Conservation (phyloP, 2,329 filamentous ascomycete genomes). For the Parasarocladium wereldwijsianum region DNA sequence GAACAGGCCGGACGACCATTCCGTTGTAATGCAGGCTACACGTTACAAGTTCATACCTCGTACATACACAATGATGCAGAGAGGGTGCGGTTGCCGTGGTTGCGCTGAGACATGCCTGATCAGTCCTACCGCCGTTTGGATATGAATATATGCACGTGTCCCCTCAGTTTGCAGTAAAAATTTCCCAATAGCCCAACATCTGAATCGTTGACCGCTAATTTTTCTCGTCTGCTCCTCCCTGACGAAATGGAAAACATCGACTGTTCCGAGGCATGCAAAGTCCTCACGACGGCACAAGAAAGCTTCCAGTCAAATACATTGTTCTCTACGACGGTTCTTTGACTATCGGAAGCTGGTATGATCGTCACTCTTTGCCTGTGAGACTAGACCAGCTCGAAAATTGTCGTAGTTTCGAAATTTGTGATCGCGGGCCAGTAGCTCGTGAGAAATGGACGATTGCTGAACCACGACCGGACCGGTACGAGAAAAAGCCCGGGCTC, state of each 20-base stretch:
- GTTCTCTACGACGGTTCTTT: background rate
- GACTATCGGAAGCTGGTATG: background rate
- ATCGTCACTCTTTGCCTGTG: background rate
- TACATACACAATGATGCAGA: too few species aligned
- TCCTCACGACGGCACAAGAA: background rate
- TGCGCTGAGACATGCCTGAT: too few species aligned
- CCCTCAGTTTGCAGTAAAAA: too few species aligned
- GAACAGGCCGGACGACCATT: too few species aligned
- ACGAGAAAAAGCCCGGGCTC: slow-evolving; percentile 1
- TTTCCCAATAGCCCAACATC: too few species aligned
- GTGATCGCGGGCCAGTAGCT: background rate
- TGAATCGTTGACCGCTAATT: too few species aligned
- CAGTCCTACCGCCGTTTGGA: too few species aligned
- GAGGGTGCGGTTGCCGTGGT: too few species aligned
- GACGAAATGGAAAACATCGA: slow-evolving; percentile 1
- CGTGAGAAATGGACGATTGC: background rate
- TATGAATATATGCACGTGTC: too few species aligned
- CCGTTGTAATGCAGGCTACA: too few species aligned
- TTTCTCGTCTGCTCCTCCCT: too few species aligned
- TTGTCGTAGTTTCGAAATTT: background rate
- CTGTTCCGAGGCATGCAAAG: background rate
- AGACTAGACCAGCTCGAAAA: background rate
- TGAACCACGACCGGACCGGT: background rate
- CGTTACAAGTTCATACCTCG: too few species aligned
- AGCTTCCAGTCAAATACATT: background rate